A percentile compares a stretch with the other conserved stretches of the same genome.
Conservation (phyloP, 352 stramenopile species). For the Globisporangium irregulare region DNA sequence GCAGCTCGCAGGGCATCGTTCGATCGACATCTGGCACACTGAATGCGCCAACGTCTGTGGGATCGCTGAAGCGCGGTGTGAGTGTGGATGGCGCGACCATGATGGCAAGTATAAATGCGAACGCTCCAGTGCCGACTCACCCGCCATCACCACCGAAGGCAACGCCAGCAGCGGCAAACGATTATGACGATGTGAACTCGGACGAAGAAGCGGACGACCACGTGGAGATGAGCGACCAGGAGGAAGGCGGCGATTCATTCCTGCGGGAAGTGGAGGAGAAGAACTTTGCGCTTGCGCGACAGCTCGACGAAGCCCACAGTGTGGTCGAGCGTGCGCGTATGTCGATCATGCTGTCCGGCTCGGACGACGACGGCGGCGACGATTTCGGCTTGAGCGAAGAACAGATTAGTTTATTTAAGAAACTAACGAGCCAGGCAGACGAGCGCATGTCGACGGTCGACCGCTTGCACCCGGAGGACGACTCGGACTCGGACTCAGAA, state of each 20-base stretch:
- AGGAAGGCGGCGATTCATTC: slow-evolving; percentile 43
- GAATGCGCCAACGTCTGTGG: slow-evolving; percentile 16
- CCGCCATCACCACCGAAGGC: slow-evolving; percentile 20
- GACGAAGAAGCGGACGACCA: slow-evolving; percentile 82
- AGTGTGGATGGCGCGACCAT: slow-evolving; percentile 26
- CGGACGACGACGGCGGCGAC: slow-evolving; percentile 64
- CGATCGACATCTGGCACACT: slow-evolving; percentile 11
- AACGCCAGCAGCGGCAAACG: slow-evolving; percentile 40
- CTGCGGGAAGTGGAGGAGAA: slow-evolving; percentile 78
- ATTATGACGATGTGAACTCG: slow-evolving; percentile 78
- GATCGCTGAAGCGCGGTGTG: slow-evolving; percentile 33
- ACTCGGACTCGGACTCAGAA: slow-evolving; percentile 77
- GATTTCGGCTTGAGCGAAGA: slow-evolving; percentile 67
- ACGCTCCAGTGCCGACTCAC: slow-evolving; percentile 21
- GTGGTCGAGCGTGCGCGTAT: slow-evolving; percentile 81
- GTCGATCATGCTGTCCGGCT: slow-evolving; percentile 83
- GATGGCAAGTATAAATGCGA: slow-evolving; percentile 18
- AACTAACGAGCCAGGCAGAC: slow-evolving; percentile 84
- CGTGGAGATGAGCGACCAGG: slow-evolving; percentile 62
- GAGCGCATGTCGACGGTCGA: slow-evolving; percentile 86
- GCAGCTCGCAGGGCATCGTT: slow-evolving; percentile 20
- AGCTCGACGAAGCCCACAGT: slow-evolving; percentile 80
- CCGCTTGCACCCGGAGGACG: slow-evolving; percentile 68
- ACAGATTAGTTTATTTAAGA: slow-evolving; percentile 91
- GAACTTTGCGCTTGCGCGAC: slow-evolving; percentile 81